Evolutionary conservation across 2,329 filamentous ascomycete genomes (phyloP).

Genomic region (Sporothrix pallida): DNA sequence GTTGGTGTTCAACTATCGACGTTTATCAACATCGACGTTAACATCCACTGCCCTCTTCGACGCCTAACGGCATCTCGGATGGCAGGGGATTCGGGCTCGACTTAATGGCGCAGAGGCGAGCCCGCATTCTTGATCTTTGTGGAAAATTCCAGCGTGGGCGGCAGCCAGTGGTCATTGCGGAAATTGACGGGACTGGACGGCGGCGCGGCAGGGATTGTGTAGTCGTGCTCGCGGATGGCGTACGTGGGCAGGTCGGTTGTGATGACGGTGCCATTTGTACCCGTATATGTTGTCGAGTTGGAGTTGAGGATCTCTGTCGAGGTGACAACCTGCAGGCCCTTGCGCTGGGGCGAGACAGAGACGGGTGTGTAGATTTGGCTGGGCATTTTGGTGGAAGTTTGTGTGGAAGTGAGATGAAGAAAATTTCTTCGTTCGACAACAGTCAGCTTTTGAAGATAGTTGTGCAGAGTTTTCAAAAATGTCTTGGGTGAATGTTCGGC

Average conservation of each 20-base stretch:
- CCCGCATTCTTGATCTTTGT: conserved; percentile 22
- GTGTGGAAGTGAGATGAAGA: neutral
- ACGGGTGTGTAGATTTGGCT: conserved; percentile 54
- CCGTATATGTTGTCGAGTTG: conserved; percentile 43
- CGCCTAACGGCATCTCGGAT: neutral
- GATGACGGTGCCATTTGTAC: conserved; percentile 44
- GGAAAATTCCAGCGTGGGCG: conserved; percentile 41
- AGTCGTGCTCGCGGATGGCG: conserved; percentile 63
- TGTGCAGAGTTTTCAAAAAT: neutral
- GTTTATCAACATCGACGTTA: too few relatives aligned
- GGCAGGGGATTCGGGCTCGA: too few relatives aligned
- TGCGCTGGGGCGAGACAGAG: conserved; percentile 55
- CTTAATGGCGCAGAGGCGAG: conserved; percentile 27
- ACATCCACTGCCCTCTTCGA: too few relatives aligned
- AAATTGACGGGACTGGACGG: conserved; percentile 69
- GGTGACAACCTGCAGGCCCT: conserved; percentile 53
- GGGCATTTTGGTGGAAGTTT: conserved; percentile 46
- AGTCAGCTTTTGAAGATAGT: conserved; percentile 19
- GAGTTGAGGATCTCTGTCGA: conserved; percentile 57
- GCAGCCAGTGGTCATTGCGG: conserved; percentile 61
- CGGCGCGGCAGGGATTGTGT: conserved; percentile 68
- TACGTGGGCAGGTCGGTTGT: conserved; percentile 55
- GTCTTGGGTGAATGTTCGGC: neutral
- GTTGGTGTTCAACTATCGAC: neutral
- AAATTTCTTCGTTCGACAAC: neutral